Evolutionary conservation across 345 rosid genomes (phyloP).

Genomic region (Syzygium oleosum): DNA sequence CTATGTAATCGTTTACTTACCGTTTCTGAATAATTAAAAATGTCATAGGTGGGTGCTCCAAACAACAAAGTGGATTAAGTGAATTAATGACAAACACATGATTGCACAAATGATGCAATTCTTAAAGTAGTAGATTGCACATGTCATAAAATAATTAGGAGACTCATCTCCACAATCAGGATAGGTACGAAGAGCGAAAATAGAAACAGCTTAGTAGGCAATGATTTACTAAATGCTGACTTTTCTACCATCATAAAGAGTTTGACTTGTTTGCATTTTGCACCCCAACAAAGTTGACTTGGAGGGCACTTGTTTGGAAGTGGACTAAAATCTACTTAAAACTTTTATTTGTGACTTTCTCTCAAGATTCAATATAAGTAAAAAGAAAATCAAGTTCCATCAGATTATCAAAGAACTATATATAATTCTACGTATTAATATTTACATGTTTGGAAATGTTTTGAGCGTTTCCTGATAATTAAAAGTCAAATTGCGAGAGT

Average conservation of each 20-base stretch:
- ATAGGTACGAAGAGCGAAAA: neutral
- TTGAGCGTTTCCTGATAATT: neutral
- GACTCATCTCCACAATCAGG: neutral
- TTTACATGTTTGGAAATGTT: neutral
- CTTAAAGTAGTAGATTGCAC: neutral
- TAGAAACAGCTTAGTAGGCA: neutral
- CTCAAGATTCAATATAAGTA: neutral
- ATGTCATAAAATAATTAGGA: neutral
- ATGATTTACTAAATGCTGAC: neutral
- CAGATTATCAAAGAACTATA: too few species aligned
- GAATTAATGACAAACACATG: neutral
- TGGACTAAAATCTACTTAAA: neutral
- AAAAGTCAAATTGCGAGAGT: neutral
- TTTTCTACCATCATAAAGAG: too few species aligned
- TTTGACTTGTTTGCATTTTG: neutral
- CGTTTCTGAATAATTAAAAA: neutral
- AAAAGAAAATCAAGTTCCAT: too few species aligned
- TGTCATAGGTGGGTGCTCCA: neutral
- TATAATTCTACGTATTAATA: rapidly evolving
- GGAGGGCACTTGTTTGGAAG: neutral
- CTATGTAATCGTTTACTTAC: neutral
- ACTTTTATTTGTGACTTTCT: neutral
- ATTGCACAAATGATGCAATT: neutral
- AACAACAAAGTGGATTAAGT: neutral
- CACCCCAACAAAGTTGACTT: neutral